Evolutionary conservation across 1,284 basidiomycete genomes (phyloP).

Genomic region (Singerocomus inundabilis): DNA sequence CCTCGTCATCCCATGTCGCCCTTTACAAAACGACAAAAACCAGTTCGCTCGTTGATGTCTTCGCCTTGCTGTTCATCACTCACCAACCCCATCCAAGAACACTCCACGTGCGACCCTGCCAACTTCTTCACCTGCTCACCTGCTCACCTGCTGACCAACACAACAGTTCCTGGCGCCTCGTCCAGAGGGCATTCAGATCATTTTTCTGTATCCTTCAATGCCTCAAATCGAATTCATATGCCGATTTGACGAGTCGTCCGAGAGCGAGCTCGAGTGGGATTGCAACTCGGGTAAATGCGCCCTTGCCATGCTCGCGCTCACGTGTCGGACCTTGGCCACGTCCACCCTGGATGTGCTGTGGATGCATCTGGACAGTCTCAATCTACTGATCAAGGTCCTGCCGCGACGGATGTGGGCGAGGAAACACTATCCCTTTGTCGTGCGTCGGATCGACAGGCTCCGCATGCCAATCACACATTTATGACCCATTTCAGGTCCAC

Average conservation of each 20-base stretch:
- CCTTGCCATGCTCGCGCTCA: conserved; percentile 26
- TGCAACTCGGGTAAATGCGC: conserved; percentile 20
- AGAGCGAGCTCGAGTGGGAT: conserved; percentile 19
- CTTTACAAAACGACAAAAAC: too few relatives aligned
- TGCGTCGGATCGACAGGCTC: background rate
- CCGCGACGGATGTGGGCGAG: conserved; percentile 12
- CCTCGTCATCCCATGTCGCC: too few relatives aligned
- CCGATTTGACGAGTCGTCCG: conserved; percentile 22
- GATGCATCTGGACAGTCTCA: conserved; percentile 17
- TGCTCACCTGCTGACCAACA: conserved; percentile 1
- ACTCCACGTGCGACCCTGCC: too few relatives aligned
- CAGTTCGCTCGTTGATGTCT: too few relatives aligned
- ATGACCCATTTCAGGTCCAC: conserved; percentile 1
- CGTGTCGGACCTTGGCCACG: conserved; percentile 24
- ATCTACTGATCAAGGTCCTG: conserved; percentile 16
- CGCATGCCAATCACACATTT: too few relatives aligned
- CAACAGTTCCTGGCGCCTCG: background rate
- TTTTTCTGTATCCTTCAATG: conserved; percentile 2
- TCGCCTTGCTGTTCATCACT: too few relatives aligned
- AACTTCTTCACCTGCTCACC: too few relatives aligned
- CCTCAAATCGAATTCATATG: conserved; percentile 14
- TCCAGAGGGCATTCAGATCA: background rate
- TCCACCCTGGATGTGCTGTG: conserved; percentile 24
- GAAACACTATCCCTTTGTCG: conserved; percentile 1
- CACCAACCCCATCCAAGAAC: too few relatives aligned